Evolutionary conservation across 2,329 filamentous ascomycete genomes (phyloP), one percentile per base, ranked within the genome.

Genomic region (Fusarium gaditjirri): DNA sequence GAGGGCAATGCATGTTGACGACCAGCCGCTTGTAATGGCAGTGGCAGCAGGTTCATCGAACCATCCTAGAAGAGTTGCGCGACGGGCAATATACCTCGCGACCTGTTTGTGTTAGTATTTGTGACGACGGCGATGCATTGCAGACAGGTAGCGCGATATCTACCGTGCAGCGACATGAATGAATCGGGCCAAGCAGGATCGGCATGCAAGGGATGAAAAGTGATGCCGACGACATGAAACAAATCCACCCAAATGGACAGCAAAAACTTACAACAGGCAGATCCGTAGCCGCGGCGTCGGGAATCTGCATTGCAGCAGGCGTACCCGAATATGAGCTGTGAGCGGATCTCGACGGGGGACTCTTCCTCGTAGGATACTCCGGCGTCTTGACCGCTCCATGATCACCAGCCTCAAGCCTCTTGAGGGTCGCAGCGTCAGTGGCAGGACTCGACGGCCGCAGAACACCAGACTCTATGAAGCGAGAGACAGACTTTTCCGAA

Each of bases 21-120:
- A 75, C 72, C 70, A 76, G 38, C 76, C 76, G n/a, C 63, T 77
- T 25, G 50, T 72, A 39, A 78, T 70, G 27, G 72, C 54, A 11
- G 66, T 42, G 4, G 66, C 52, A 16, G 67, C 65, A 27, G 73
- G 72, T 12, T 78, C 76, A 46, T 78, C 76, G 4, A 78, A 78
- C 74, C 73, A 78, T 3, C 76, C 76, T 3, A 78, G 66, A 5
- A 78, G 58, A 1, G 75, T 78, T 17, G 76, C 76, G 12, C 76
- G 73, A 13, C 76, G 76, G 7, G 76, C 68, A 3, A 78, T 69
- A 50, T 78, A 78, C 36, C 75, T 78, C 14, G 75, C 70, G 35
- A 78, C 57, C 76, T 78, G 35, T 1, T 8, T 13, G 3, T 36
- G 35, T 75, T 54, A 75, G 71, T 46, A 9, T 29, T 13, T n/a